Conservation (phyloP, 805 yeast species). For the Myxozyma nipponensis region DNA sequence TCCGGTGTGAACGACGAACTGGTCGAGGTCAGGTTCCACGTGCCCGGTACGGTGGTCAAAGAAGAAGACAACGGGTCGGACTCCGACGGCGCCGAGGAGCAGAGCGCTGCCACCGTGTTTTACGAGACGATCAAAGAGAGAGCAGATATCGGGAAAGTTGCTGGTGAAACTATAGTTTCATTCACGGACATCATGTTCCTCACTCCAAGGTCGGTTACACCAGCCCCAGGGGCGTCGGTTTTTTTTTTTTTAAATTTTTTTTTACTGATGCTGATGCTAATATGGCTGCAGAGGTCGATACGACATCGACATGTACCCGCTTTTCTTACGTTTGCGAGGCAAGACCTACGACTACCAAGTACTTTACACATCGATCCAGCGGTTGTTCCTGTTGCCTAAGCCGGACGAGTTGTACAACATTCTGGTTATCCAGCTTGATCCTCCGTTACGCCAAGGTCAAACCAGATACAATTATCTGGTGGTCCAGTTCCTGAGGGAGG, state of each 20-base stretch:
- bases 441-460: slow-evolving; percentile 97
- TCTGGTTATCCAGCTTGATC: slow-evolving; percentile 85
- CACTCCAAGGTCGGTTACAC: slow-evolving; percentile 66
- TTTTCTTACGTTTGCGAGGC: slow-evolving; percentile 86
- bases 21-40: slow-evolving; percentile 88
- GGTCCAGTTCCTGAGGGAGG: slow-evolving; percentile 83
- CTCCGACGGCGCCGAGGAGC: slow-evolving; percentile 45
- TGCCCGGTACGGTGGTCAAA: slow-evolving; percentile 73
- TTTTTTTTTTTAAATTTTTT: background rate
- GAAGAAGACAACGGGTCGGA: slow-evolving; percentile 40
- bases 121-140: slow-evolving; percentile 87
- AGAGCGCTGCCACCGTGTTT: slow-evolving; percentile 75
- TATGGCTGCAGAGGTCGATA: slow-evolving; percentile 77
- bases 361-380: slow-evolving; percentile 82
- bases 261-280: background rate
- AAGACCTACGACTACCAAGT: slow-evolving; percentile 96
- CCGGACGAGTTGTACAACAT: slow-evolving; percentile 91
- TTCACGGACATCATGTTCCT: slow-evolving; percentile 86
- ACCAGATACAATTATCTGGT: slow-evolving; percentile 92
- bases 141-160: slow-evolving; percentile 90
- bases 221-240: no score
- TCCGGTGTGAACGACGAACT: slow-evolving; percentile 80
- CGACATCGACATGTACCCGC: slow-evolving; percentile 89
- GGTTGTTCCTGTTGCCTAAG: slow-evolving; percentile 88
- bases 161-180: slow-evolving; percentile 93